Evolutionary conservation across 2,329 filamentous ascomycete genomes (phyloP).

Genomic region (Plectosphaerella cucumerina): DNA sequence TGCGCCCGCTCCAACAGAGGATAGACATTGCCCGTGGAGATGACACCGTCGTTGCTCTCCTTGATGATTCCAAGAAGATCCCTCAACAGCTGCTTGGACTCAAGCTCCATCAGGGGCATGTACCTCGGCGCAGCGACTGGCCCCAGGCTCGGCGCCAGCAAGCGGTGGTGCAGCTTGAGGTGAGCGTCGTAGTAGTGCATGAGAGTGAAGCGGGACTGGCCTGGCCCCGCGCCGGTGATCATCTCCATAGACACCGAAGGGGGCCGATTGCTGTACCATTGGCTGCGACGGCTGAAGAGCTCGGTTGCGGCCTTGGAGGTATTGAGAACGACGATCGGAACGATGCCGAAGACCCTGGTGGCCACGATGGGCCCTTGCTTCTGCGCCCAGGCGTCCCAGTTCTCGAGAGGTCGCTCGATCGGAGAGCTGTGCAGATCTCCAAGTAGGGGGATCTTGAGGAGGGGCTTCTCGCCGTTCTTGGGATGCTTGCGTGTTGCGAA

Average conservation of each 20-base stretch:
- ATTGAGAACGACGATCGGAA: conserved; percentile 15
- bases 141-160: conserved; percentile 29
- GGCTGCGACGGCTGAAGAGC: conserved; percentile 15
- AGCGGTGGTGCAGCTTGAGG: conserved; percentile 31
- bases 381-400: conserved; percentile 15
- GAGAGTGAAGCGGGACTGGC: conserved; percentile 13
- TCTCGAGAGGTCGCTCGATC: conserved; percentile 10
- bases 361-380: conserved; percentile 11
- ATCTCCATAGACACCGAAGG: conserved; percentile 18
- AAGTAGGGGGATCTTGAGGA: conserved; percentile 14
- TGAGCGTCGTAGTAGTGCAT: conserved; percentile 29
- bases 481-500: background rate
- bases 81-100: conserved; percentile 37
- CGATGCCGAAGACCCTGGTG: conserved; percentile 15
- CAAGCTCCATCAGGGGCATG: conserved; percentile 37
- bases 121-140: conserved; percentile 27
- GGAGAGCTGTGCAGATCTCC: conserved; percentile 16
- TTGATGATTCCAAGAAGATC: conserved; percentile 16
- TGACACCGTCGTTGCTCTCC: background rate
- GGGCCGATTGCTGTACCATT: conserved; percentile 15
- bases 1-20: conserved; percentile 28
- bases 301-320: conserved; percentile 13
- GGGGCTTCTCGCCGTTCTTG: background rate
- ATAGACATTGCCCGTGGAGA: conserved; percentile 17
- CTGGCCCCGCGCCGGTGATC: conserved; percentile 15